Conservation (phyloP, 495 filamentous ascomycete species). For the Melanomma pulvis-pyrius region DNA sequence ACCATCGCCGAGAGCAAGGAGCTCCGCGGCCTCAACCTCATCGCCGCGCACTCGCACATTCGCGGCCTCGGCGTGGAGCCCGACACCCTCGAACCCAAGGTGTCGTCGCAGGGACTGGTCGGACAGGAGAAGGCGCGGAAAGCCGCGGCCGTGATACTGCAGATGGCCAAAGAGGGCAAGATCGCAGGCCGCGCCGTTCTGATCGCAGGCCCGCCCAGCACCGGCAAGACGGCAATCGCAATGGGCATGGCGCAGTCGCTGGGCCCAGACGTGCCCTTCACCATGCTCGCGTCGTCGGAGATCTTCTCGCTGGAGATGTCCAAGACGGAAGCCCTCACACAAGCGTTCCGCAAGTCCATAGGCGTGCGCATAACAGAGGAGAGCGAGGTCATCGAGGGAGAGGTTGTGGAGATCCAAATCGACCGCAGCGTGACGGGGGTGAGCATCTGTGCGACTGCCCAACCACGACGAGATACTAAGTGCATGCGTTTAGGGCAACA, state of each 20-base stretch:
- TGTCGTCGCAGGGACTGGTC: constrained; percentile 91
- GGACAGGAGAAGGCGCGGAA: constrained; percentile 96
- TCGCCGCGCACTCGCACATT: constrained; percentile 98
- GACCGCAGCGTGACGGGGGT: constrained; percentile 94
- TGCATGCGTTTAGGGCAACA: constrained; percentile 64
- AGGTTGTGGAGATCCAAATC: constrained; percentile 99
- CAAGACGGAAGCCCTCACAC: constrained; percentile 95
- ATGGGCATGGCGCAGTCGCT: constrained; percentile 99
- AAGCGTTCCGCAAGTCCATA: constrained; percentile 96
- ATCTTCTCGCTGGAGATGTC: constrained; percentile 99
- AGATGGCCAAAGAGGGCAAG: constrained; percentile 98
- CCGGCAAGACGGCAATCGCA: constrained; percentile 96
- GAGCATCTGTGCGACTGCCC: constrained; percentile 26
- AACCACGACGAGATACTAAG: background rate
- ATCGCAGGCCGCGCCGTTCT: constrained; percentile 94
- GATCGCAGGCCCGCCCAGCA: constrained; percentile 95
- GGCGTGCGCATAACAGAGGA: constrained; percentile 97
- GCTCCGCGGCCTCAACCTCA: constrained; percentile 90
- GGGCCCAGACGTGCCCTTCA: constrained; percentile 92
- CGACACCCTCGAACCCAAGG: constrained; percentile 84
- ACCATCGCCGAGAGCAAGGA: constrained; percentile 94
- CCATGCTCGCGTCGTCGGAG: constrained; percentile 90
- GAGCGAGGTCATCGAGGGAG: constrained; percentile 98
- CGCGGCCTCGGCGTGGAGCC: constrained; percentile 90
- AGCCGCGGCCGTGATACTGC: constrained; percentile 89